phyloP scores from a whole-genome alignment of 257 asterid genomes.

The Anisodus acutangulus region DNA sequence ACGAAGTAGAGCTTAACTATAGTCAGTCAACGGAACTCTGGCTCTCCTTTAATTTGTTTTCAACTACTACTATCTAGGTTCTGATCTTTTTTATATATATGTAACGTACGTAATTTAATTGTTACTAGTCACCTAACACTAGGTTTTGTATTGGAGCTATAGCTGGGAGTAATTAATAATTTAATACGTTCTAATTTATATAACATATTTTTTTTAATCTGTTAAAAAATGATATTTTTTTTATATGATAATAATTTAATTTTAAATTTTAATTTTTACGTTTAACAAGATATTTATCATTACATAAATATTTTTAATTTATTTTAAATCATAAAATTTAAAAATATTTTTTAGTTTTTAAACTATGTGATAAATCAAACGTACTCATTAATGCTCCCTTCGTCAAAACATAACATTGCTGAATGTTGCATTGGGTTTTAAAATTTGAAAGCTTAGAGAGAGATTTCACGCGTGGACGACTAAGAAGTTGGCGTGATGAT shows the following conservation, averaged over 20 bases:
- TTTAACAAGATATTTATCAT: no score
- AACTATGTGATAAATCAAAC: not conserved
- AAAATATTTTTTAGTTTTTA: no score
- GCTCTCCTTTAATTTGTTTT: constrained; percentile 13
- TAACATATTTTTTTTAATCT: no score
- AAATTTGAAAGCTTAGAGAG: constrained; percentile 36
- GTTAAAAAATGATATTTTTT: no score
- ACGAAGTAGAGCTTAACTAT: not conserved
- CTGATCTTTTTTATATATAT: not conserved
- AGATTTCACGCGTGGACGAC: constrained; percentile 55
- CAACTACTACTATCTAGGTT: not conserved
- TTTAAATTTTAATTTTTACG: no score
- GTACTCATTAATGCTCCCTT: constrained; percentile 22
- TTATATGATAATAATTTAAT: no score
- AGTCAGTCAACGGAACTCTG: not conserved
- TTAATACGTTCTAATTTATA: no score
- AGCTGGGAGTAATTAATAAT: not conserved
- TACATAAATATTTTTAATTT: no score
- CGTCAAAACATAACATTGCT: constrained; percentile 1
- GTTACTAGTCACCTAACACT: not conserved
- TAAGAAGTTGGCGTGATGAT: constrained; percentile 59
- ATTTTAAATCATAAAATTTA: no score
- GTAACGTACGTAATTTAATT: not conserved
- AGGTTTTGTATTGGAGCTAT: not conserved
- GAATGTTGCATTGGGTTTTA: constrained; percentile 48